These are phyloP conservation scores for Pseudogymnoascus sp. DNA, from an alignment of 2,329 filamentous ascomycete genomes.

Conservation along the genomic window DNA sequence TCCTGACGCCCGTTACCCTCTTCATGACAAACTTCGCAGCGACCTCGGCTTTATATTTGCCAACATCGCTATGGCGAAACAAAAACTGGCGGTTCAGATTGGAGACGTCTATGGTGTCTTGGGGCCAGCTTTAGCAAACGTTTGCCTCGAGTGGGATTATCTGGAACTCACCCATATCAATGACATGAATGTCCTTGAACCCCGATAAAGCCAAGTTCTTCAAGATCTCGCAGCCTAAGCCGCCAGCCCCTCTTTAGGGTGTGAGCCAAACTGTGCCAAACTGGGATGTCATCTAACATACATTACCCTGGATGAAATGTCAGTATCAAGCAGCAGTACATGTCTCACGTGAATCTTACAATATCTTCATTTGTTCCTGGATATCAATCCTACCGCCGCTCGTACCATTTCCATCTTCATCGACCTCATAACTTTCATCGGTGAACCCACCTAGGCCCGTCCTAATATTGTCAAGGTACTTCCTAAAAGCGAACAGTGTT, in stretches of 20 bases:
- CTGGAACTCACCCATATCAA: slow-evolving; percentile 76
- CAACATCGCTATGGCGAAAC: slow-evolving; percentile 85
- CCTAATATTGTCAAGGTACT: slow-evolving; percentile 71
- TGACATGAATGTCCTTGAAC: slow-evolving; percentile 96
- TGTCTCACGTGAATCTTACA: slow-evolving; percentile 39
- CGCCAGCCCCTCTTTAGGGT: slow-evolving; percentile 72
- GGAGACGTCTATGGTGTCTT: slow-evolving; percentile 96
- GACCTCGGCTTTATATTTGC: slow-evolving; percentile 87
- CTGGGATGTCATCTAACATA: slow-evolving; percentile 34
- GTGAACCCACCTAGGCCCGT: slow-evolving; percentile 73
- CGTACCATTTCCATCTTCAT: not conserved
- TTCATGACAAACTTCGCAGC: slow-evolving; percentile 86
- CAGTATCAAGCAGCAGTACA: not conserved
- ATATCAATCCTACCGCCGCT: slow-evolving; percentile 23
- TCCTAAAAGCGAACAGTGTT: not conserved
- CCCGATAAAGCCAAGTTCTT: slow-evolving; percentile 93
- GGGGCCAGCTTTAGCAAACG: slow-evolving; percentile 12
- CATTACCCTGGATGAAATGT: slow-evolving; percentile 25
- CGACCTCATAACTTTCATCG: slow-evolving; percentile 41
- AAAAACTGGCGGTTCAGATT: slow-evolving; percentile 97
- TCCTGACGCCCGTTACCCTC: slow-evolving; percentile 81
- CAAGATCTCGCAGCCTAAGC: slow-evolving; percentile 89
- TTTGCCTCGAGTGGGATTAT: not conserved
- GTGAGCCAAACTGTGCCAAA: not conserved
- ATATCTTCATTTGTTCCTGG: slow-evolving; percentile 63